A percentile compares a stretch with the other conserved stretches of the same genome.
phyloP scores from a whole-genome alignment of 2,329 filamentous ascomycete genomes.

The Trichocomaceae sp. region DNA sequence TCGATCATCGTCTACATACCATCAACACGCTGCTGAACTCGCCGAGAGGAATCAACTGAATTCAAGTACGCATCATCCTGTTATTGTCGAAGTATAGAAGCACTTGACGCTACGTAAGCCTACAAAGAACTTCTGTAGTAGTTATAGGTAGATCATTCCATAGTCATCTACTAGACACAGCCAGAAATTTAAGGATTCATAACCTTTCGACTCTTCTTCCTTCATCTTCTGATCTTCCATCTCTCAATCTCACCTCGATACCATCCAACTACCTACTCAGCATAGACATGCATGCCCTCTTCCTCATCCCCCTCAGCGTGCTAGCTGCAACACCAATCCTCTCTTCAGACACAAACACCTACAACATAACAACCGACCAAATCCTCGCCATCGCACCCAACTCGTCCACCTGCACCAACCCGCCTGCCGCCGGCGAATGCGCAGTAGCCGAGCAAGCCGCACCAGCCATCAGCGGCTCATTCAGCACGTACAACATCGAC shows the following conservation, averaged over 20 bases:
- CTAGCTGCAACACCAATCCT: conserved; percentile 1
- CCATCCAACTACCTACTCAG: background rate
- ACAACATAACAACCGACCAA: conserved; percentile 23
- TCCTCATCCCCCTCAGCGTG: conserved; percentile 15
- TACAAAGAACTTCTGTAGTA: background rate
- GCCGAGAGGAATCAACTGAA: background rate
- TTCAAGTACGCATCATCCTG: no score
- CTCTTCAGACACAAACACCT: background rate
- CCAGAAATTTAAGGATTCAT: background rate
- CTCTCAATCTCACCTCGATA: background rate
- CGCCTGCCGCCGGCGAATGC: conserved; percentile 52
- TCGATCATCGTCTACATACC: background rate
- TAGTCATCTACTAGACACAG: background rate
- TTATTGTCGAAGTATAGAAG: background rate
- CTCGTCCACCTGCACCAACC: conserved; percentile 48
- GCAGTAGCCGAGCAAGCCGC: conserved; percentile 58
- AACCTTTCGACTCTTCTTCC: background rate
- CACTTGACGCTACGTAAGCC: background rate
- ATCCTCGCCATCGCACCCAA: conserved; percentile 48
- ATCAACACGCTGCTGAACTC: background rate
- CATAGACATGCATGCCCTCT: conserved; percentile 14
- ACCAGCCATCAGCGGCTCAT: conserved; percentile 49
- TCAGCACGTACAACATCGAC: conserved; percentile 53
- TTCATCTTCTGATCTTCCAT: background rate
- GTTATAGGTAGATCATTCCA: background rate